Conservation (phyloP, 768 basidiomycete species). For the Pulveroboletus sp. region DNA sequence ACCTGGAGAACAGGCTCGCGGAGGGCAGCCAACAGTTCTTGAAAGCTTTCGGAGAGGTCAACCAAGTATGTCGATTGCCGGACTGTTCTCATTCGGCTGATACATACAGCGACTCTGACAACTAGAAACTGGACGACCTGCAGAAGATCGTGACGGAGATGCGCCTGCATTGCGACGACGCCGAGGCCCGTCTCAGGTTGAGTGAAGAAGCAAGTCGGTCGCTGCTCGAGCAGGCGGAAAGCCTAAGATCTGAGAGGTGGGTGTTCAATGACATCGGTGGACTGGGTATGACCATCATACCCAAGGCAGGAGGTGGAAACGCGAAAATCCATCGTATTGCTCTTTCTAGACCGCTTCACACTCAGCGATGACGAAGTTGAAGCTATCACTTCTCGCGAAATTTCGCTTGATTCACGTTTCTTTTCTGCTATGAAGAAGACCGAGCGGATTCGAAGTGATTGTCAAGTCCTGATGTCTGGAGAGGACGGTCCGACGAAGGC, state of each 20-base stretch:
- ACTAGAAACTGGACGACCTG: slow-evolving; percentile 78
- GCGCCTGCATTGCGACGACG: slow-evolving; percentile 78
- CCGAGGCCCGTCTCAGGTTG: slow-evolving; percentile 67
- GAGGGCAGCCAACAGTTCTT: slow-evolving; percentile 82
- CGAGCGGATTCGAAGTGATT: slow-evolving; percentile 77
- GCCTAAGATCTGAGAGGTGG: slow-evolving; percentile 68
- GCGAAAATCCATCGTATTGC: slow-evolving; percentile 65
- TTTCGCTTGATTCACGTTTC: slow-evolving; percentile 68
- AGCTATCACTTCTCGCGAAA: slow-evolving; percentile 72
- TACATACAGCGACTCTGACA: neutral
- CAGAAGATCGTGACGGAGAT: slow-evolving; percentile 77
- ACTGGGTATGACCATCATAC: neutral
- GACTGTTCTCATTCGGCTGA: neutral
- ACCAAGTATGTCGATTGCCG: slow-evolving; percentile 58
- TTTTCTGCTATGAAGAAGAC: slow-evolving; percentile 88
- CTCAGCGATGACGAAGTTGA: slow-evolving; percentile 68
- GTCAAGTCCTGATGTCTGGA: slow-evolving; percentile 80
- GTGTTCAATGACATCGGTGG: slow-evolving; percentile 10
- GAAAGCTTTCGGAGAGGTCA: slow-evolving; percentile 81
- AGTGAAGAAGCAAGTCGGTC: slow-evolving; percentile 76
- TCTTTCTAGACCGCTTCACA: slow-evolving; percentile 86
- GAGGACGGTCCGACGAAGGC: slow-evolving; percentile 75
- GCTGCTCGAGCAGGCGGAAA: slow-evolving; percentile 79
- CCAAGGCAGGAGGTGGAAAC: slow-evolving; percentile 65
- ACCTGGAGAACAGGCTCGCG: slow-evolving; percentile 79